These are phyloP conservation scores for Spiraea crenata DNA, from an alignment of 331 rosid genomes.

Conservation along the genomic window DNA sequence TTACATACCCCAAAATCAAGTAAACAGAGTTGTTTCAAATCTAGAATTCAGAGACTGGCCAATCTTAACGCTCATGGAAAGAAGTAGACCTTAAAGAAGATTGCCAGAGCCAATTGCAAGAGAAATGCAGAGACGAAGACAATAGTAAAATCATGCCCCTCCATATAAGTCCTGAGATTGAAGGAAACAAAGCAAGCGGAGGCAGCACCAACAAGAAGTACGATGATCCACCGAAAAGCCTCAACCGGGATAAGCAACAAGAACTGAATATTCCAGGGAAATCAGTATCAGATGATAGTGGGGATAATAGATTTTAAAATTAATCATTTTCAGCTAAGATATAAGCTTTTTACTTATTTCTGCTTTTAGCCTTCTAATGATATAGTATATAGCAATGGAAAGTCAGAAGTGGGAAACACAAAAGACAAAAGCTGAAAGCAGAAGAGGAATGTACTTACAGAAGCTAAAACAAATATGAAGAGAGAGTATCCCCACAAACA, in stretches of 20 bases:
- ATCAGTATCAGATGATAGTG: slow-evolving; percentile 25
- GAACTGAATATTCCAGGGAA: slow-evolving; percentile 54
- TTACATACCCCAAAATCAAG: slow-evolving; percentile 21
- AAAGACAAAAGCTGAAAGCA: slow-evolving; percentile 7
- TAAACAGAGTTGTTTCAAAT: slow-evolving; percentile 21
- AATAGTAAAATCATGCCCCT: slow-evolving; percentile 54
- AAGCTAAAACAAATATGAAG: slow-evolving; percentile 68
- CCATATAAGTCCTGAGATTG: slow-evolving; percentile 65
- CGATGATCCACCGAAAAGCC: slow-evolving; percentile 77
- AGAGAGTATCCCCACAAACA: slow-evolving; percentile 99
- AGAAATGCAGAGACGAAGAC: slow-evolving; percentile 63
- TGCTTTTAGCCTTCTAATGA: neutral
- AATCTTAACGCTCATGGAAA: slow-evolving; percentile 55
- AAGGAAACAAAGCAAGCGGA: slow-evolving; percentile 81
- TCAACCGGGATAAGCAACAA: slow-evolving; percentile 81
- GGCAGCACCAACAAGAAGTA: slow-evolving; percentile 61
- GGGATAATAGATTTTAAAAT: neutral
- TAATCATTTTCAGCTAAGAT: neutral
- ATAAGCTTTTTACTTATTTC: neutral
- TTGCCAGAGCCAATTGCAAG: slow-evolving; percentile 85
- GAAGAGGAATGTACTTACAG: slow-evolving; percentile 63
- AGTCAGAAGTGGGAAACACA: neutral
- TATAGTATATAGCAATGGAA: neutral
- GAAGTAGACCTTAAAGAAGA: slow-evolving; percentile 97
- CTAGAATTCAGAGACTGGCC: slow-evolving; percentile 21